A percentile compares a stretch with the other conserved stretches of the same genome.
Conservation (phyloP, 169 alveolate species). For the Fabrea salina region DNA sequence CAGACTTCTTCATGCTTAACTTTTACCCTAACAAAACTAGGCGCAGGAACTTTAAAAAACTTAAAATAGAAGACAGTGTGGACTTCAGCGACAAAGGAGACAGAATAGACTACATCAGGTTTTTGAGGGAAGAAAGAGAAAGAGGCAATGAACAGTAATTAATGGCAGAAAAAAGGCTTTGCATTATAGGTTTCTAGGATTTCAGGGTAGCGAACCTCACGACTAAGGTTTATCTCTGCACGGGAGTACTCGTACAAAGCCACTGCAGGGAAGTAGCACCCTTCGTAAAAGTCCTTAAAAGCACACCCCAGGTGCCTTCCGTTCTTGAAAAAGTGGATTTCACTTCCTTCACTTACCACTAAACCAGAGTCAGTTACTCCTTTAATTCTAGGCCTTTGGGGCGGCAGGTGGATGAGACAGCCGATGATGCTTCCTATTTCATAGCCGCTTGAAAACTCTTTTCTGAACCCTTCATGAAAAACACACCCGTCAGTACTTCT, state of each 20-base stretch:
- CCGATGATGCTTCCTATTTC: background rate
- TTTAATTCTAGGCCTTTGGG: constrained; percentile 23
- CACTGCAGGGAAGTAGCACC: constrained; percentile 30
- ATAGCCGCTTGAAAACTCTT: background rate
- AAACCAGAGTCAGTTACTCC: background rate
- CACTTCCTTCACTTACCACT: constrained; percentile 8
- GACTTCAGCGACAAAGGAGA: constrained; percentile 25
- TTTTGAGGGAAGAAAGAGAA: constrained; percentile 5
- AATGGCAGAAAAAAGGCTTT: constrained; percentile 19
- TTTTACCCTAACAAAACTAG: background rate
- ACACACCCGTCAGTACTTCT: background rate
- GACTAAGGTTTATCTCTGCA: constrained; percentile 8
- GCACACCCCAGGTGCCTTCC: constrained; percentile 23
- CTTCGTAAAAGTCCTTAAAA: constrained; percentile 19
- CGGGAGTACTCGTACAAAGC: constrained; percentile 13
- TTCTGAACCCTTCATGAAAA: background rate
- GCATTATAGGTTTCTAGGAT: constrained; percentile 1
- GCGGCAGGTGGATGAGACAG: background rate
- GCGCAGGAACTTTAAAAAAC: background rate
- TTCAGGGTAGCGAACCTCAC: background rate
- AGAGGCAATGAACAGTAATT: too few species aligned
- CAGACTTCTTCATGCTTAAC: background rate
- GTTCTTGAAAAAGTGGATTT: constrained; percentile 19
- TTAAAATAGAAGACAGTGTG: constrained; percentile 10
- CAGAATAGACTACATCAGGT: constrained; percentile 1